phyloP scores from a whole-genome alignment of 2,329 filamentous ascomycete species.

The Apiospora rasikravindrae region DNA sequence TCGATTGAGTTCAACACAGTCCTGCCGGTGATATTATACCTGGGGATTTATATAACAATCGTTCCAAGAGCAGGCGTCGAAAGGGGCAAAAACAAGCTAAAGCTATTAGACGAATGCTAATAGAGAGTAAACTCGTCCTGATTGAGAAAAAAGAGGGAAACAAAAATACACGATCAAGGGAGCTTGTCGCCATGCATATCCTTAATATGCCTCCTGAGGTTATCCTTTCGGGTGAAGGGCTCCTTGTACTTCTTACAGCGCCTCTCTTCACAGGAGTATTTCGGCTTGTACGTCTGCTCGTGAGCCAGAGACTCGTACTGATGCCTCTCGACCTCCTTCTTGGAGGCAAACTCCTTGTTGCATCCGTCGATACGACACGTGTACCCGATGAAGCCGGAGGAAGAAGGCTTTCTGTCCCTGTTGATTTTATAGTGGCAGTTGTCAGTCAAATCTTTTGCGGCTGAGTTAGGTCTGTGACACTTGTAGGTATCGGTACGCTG shows the following conservation, averaged over 20 bases:
- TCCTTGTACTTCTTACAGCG: neutral
- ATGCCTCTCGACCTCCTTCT: constrained; percentile 20
- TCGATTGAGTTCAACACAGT: neutral
- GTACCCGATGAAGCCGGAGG: neutral
- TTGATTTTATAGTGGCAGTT: neutral
- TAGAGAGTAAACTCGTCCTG: neutral
- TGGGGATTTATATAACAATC: neutral
- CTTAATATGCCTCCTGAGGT: constrained; percentile 18
- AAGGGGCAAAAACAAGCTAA: neutral
- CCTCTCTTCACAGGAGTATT: constrained; percentile 9
- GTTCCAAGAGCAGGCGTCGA: neutral
- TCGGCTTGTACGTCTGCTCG: neutral
- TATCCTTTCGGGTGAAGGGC: constrained; percentile 19
- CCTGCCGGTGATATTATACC: neutral
- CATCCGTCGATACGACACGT: neutral
- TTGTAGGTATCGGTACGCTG: too few relatives aligned
- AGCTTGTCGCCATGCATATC: constrained; percentile 12
- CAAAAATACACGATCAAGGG: neutral
- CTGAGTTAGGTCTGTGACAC: neutral
- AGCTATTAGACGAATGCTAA: neutral
- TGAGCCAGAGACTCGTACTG: constrained; percentile 8
- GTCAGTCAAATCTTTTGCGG: neutral
- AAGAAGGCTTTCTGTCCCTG: neutral
- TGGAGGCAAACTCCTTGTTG: constrained; percentile 7
- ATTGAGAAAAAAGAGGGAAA: neutral